These are phyloP conservation scores for Cercospora sojina DNA, from an alignment of 2,329 filamentous ascomycete genomes.

Conservation along the genomic window DNA sequence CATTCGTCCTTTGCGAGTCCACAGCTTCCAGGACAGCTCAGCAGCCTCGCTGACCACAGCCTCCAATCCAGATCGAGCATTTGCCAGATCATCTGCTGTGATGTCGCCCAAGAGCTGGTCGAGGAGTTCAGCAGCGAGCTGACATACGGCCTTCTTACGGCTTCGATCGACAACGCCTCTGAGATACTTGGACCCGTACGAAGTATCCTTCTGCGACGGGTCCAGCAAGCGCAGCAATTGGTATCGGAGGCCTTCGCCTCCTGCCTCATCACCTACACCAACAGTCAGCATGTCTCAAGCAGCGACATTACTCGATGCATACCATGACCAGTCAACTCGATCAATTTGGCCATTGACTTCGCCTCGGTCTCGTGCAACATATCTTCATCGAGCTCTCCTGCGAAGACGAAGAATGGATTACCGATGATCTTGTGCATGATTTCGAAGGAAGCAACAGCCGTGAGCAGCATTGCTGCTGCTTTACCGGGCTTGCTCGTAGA, in stretches of 20 bases:
- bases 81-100: not conserved
- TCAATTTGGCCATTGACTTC: too few species aligned
- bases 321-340: too few species aligned
- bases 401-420: slow-evolving; percentile 20
- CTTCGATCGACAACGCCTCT: not conserved
- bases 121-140: not conserved
- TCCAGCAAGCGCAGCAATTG: slow-evolving; percentile 19
- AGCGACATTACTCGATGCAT: too few species aligned
- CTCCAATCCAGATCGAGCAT: too few species aligned
- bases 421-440: slow-evolving; percentile 9
- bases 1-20: slow-evolving; percentile 13
- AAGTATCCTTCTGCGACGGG: not conserved
- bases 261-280: slow-evolving; percentile 5
- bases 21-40: slow-evolving; percentile 16
- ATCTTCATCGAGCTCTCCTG: not conserved
- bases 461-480: slow-evolving; percentile 11
- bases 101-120: not conserved
- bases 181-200: not conserved
- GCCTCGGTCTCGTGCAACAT: too few species aligned
- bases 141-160: not conserved
- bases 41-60: slow-evolving; percentile 3
- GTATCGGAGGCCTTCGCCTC: slow-evolving; percentile 11
- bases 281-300: too few species aligned
- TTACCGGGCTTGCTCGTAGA: slow-evolving; percentile 13
- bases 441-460: slow-evolving; percentile 10